phyloP scores from a whole-genome alignment of 805 yeast genomes.

The Sugiyamaella qingdaonensis region DNA sequence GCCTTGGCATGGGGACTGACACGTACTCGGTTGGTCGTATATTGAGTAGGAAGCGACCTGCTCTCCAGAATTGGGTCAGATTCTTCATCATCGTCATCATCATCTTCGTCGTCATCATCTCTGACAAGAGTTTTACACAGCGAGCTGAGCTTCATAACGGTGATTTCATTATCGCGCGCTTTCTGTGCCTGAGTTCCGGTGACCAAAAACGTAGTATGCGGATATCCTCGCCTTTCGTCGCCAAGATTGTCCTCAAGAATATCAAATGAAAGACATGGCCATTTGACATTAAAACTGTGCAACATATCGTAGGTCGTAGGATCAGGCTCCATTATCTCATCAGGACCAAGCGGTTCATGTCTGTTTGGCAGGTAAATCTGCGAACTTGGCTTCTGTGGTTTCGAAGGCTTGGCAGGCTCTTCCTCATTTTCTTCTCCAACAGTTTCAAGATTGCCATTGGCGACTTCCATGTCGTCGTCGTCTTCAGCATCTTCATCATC shows the following conservation, averaged over 20 bases:
- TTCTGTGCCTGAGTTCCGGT: slow-evolving; percentile 92
- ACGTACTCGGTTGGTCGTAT: slow-evolving; percentile 86
- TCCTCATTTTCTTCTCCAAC: slow-evolving; percentile 34
- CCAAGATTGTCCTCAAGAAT: slow-evolving; percentile 84
- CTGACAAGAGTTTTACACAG: slow-evolving; percentile 82
- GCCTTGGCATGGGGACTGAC: slow-evolving; percentile 70
- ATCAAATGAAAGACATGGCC: slow-evolving; percentile 96
- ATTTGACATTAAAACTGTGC: slow-evolving; percentile 87
- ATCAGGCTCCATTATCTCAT: slow-evolving; percentile 94
- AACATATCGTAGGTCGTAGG: slow-evolving; percentile 95
- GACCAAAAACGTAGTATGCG: slow-evolving; percentile 78
- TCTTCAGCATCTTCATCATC: slow-evolving; percentile 85
- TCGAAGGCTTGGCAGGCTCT: slow-evolving; percentile 30
- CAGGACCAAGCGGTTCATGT: slow-evolving; percentile 88
- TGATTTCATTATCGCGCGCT: slow-evolving; percentile 82
- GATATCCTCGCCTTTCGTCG: slow-evolving; percentile 80
- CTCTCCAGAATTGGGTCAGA: slow-evolving; percentile 84
- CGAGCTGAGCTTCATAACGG: slow-evolving; percentile 76
- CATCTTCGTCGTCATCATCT: slow-evolving; percentile 69
- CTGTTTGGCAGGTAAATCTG: slow-evolving; percentile 78
- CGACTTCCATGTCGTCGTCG: slow-evolving; percentile 54
- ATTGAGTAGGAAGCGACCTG: slow-evolving; percentile 68
- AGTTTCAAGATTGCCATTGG: slow-evolving; percentile 28
- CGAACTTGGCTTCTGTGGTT: slow-evolving; percentile 31
- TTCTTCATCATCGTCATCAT: slow-evolving; percentile 67